Base-by-base conservation (phyloP, 352 stramenopile species). In the Phytophthora palmivora region DNA sequence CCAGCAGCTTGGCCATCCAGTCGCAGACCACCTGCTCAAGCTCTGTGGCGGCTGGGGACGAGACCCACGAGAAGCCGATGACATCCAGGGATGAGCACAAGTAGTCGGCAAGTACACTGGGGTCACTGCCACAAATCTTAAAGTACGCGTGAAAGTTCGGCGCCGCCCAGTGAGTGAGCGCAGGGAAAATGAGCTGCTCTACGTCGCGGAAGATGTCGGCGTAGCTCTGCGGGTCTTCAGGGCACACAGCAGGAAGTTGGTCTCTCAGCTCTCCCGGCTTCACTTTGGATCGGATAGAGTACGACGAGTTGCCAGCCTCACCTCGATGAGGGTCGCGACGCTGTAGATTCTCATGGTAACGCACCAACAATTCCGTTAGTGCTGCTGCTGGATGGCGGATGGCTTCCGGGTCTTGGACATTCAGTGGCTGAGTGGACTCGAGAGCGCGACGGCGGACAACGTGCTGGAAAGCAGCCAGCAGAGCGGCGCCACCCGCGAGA, bases 61-160 rank as follows among this genome's bases (percentile, higher is more conserved):
- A 54, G 26, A 89, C 70, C 83, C 83, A 92, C 53, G 74, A 88
- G 61, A 89, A 89, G 42, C 78, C 79, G 3, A 89, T 65, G 48
- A 85, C 71, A 41, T 85, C 80, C 24, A 88, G 53, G 21, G 73
- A 84, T 34, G 80, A 76, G 44, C 67, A 82, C 15, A 89, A 56
- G 36, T 80, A 74, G 39, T 89, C 79, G 9, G 76, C 79, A n/a
- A 89, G 54, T 16, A 79, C 69, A 44, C 73, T 85, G 6, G 80
- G 77, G 44, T 87, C 78, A 24, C 70, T 70, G 30, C 66, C 73
- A 42, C 69, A 75, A 9, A 69, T 71, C 49, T 87, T 87, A 51
- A 87, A 89, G 63, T 89, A 90, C 22, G 76, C 78, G 36, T 85
- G 85, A 58, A 92, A 90, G 47, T 83, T 76, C 22, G 76, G 76